These are phyloP conservation scores for Phaseolus lunatus DNA, from an alignment of 306 rosid species.

Conservation along the genomic window DNA sequence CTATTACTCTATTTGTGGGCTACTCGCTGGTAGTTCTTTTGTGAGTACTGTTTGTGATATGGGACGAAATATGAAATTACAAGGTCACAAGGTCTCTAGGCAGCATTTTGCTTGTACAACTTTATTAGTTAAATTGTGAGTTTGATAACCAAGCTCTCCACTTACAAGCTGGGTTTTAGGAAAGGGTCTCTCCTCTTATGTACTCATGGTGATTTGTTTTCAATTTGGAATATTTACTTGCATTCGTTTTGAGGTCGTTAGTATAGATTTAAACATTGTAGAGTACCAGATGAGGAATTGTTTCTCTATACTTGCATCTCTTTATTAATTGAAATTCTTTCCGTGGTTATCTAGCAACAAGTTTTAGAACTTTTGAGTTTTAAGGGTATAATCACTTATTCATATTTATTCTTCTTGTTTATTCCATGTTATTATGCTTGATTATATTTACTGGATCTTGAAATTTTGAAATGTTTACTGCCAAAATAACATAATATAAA, in stretches of 20 bases:
- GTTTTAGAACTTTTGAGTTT: neutral
- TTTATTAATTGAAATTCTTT: conserved; percentile 1
- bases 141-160: no score
- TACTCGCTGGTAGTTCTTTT: conserved; percentile 10
- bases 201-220: neutral
- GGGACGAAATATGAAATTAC: neutral
- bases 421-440: neutral
- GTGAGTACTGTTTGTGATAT: conserved; percentile 5
- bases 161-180: neutral
- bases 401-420: neutral
- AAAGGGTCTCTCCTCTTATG: neutral
- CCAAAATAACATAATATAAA: neutral
- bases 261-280: neutral
- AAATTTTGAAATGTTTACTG: neutral
- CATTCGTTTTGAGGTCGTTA: neutral
- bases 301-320: neutral
- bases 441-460: neutral
- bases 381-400: conserved; percentile 1
- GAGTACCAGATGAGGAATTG: neutral
- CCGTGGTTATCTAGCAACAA: neutral
- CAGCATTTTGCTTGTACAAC: no score
- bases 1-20: neutral
- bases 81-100: conserved; percentile 1
- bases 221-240: neutral
- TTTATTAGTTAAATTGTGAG: no score